phyloP scores from a whole-genome alignment of 2,329 filamentous ascomycete genomes.

The Bisporella sp. region DNA sequence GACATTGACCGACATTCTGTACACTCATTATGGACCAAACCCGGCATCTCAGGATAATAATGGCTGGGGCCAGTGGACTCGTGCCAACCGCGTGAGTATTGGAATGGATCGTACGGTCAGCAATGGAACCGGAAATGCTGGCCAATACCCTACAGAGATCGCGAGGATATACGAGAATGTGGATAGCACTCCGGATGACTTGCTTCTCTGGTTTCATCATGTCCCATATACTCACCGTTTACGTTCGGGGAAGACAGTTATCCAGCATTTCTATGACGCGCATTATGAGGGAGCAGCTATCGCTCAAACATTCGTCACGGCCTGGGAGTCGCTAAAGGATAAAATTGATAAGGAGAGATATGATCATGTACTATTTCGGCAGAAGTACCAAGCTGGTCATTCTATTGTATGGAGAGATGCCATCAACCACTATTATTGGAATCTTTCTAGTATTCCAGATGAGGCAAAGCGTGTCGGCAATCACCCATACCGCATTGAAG shows the following conservation, averaged over 20 bases:
- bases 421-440: constrained; percentile 57
- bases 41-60: constrained; percentile 61
- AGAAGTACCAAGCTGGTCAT: constrained; percentile 62
- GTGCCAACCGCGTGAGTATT: constrained; percentile 50
- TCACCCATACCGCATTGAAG: constrained; percentile 61
- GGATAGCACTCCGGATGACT: constrained; percentile 57
- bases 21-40: constrained; percentile 61
- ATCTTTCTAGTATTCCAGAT: constrained; percentile 54
- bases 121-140: constrained; percentile 60
- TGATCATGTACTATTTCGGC: constrained; percentile 49
- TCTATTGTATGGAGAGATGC: constrained; percentile 64
- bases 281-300: constrained; percentile 53
- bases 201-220: constrained; percentile 70
- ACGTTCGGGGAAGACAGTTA: constrained; percentile 58
- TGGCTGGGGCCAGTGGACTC: constrained; percentile 66
- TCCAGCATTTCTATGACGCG: constrained; percentile 59
- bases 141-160: constrained; percentile 58
- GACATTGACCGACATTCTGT: constrained; percentile 61
- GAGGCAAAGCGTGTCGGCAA: constrained; percentile 46
- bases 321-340: constrained; percentile 48
- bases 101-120: constrained; percentile 66
- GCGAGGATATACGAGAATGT: constrained; percentile 51
- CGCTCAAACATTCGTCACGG: constrained; percentile 48
- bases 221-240: constrained; percentile 59
- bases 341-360: constrained; percentile 54